These are phyloP conservation scores for Trichoderma afroharzianum DNA, from an alignment of 2,329 filamentous ascomycete species.

Conservation along the genomic window DNA sequence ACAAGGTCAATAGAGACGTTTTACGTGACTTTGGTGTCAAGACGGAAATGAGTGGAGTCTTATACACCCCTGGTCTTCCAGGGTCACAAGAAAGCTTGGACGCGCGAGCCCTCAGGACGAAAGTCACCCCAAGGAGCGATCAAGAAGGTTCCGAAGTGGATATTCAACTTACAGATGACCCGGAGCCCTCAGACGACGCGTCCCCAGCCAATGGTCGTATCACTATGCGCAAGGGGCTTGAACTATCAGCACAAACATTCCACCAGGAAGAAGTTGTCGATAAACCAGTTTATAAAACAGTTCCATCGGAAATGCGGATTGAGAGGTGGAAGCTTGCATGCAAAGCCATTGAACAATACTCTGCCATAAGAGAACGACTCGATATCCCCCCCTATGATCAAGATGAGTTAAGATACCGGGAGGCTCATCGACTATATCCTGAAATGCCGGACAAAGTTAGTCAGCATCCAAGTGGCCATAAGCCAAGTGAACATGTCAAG, in stretches of 20 bases:
- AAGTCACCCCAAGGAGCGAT: neutral
- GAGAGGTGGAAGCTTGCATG: neutral
- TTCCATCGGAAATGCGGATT: neutral
- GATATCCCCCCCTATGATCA: neutral
- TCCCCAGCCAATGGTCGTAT: neutral
- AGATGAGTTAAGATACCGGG: neutral
- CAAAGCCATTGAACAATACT: neutral
- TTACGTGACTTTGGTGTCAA: slow-evolving; percentile 17
- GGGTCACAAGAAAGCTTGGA: neutral
- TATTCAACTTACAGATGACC: neutral
- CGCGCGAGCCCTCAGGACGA: neutral
- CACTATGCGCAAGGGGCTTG: neutral
- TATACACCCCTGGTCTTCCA: neutral
- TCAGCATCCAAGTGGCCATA: neutral
- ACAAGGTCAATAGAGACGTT: slow-evolving; percentile 5
- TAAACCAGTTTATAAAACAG: neutral
- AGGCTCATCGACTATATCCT: neutral
- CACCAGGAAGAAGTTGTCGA: neutral
- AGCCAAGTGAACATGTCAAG: neutral
- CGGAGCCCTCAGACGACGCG: neutral
- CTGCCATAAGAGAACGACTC: neutral
- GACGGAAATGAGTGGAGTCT: neutral
- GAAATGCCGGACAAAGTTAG: neutral
- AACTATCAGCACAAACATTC: neutral
- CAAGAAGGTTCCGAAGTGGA: neutral